Conservation (phyloP, 2,329 filamentous ascomycete species). For the Cytospora piceicola region DNA sequence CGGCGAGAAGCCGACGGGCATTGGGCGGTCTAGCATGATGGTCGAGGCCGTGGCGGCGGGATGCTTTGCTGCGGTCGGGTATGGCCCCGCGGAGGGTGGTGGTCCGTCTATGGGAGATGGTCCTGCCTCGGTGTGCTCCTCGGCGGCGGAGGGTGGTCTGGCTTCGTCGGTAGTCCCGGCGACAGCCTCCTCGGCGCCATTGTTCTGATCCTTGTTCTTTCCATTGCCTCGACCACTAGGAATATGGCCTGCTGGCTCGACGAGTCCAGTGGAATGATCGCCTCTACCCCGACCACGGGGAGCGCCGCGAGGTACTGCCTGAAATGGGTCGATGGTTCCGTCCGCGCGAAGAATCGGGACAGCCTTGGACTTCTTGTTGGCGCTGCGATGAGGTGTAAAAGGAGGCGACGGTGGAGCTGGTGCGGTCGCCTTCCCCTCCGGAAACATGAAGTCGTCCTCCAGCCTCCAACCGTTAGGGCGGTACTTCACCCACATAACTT, state of each 20-base stretch:
- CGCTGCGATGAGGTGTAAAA: background rate
- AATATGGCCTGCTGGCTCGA: constrained; percentile 4
- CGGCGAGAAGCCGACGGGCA: background rate
- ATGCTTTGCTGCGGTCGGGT: background rate
- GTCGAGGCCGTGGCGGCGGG: background rate
- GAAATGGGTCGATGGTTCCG: background rate
- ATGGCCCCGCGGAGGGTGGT: background rate
- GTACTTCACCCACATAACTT: constrained; percentile 11
- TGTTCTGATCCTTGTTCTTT: background rate
- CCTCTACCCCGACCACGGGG: constrained; percentile 1
- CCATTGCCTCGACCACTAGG: background rate
- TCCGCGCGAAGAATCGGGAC: constrained; percentile 18
- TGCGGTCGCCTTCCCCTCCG: background rate
- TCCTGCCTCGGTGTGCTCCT: background rate
- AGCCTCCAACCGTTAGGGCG: constrained; percentile 19
- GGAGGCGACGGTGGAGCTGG: background rate
- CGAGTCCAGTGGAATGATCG: constrained; percentile 9
- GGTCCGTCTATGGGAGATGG: background rate
- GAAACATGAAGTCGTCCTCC: constrained; percentile 13
- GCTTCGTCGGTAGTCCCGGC: background rate
- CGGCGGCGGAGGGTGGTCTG: constrained; percentile 6
- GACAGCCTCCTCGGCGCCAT: background rate
- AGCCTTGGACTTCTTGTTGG: constrained; percentile 23
- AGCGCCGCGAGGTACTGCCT: background rate
- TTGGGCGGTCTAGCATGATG: background rate